phyloP scores from a whole-genome alignment of 1,284 basidiomycete species.

The Naganishia cerealis region DNA sequence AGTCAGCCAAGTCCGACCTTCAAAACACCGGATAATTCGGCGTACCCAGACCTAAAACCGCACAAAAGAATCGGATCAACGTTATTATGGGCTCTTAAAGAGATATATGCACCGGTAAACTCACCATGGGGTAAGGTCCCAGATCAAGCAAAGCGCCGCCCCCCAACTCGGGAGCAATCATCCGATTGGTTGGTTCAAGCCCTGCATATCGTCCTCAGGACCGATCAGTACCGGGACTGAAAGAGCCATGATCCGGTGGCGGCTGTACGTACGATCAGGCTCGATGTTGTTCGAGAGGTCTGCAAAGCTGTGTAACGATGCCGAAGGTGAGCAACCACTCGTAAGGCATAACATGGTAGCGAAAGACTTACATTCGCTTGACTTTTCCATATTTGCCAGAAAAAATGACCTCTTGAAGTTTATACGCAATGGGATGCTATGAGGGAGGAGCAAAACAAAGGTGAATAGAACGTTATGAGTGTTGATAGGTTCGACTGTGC shows the following conservation, averaged over 20 bases:
- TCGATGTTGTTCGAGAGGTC: slow-evolving; percentile 73
- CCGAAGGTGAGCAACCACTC: slow-evolving; percentile 75
- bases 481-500: neutral
- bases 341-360: slow-evolving; percentile 83
- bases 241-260: neutral
- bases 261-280: slow-evolving; percentile 63
- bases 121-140: slow-evolving; percentile 80
- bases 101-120: slow-evolving; percentile 43
- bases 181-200: slow-evolving; percentile 59
- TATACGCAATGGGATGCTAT: slow-evolving; percentile 51
- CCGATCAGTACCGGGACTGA: neutral
- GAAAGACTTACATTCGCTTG: slow-evolving; percentile 43
- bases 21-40: neutral
- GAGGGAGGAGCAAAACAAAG: neutral
- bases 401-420: slow-evolving; percentile 49
- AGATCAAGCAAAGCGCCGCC: slow-evolving; percentile 83
- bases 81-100: neutral
- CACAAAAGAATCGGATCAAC: neutral
- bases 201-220: neutral
- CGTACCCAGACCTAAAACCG: slow-evolving; percentile 28
- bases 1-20: neutral
- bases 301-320: slow-evolving; percentile 61
- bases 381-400: slow-evolving; percentile 51
- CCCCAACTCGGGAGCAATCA: slow-evolving; percentile 77
- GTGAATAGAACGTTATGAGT: neutral